phyloP scores from a whole-genome alignment of 2,329 filamentous ascomycete species.

The Aspergillus neotritici region DNA sequence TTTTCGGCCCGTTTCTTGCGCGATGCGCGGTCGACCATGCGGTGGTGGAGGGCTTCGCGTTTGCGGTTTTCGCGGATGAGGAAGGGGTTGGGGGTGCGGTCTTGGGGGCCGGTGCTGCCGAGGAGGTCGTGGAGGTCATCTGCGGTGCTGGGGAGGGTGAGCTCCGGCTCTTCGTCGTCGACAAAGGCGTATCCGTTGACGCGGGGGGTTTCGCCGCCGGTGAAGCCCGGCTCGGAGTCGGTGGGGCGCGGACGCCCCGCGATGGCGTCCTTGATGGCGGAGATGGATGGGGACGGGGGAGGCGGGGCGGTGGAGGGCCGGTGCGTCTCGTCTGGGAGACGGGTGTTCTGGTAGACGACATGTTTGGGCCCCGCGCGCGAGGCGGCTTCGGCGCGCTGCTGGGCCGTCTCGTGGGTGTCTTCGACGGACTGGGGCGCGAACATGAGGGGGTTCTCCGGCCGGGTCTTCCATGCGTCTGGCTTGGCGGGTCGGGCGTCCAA shows the following conservation, averaged over 20 bases:
- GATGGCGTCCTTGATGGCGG: slow-evolving; percentile 77
- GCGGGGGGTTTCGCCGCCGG: slow-evolving; percentile 72
- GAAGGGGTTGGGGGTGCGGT: slow-evolving; percentile 65
- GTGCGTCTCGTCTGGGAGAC: slow-evolving; percentile 53
- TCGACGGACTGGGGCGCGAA: slow-evolving; percentile 56
- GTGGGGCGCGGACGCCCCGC: slow-evolving; percentile 61
- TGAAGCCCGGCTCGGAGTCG: slow-evolving; percentile 53
- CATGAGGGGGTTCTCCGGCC: slow-evolving; percentile 80
- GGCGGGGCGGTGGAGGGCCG: slow-evolving; percentile 29
- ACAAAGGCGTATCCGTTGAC: slow-evolving; percentile 95
- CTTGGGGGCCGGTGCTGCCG: slow-evolving; percentile 34
- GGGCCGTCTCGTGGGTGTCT: slow-evolving; percentile 52
- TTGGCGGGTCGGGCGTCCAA: slow-evolving; percentile 68
- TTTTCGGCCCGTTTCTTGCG: slow-evolving; percentile 62
- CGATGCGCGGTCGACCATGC: slow-evolving; percentile 77
- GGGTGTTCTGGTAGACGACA: slow-evolving; percentile 78
- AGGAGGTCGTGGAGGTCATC: slow-evolving; percentile 32
- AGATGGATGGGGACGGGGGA: slow-evolving; percentile 75
- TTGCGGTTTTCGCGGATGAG: slow-evolving; percentile 67
- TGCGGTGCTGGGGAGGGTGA: slow-evolving; percentile 17
- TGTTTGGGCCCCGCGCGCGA: slow-evolving; percentile 71
- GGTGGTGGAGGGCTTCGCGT: slow-evolving; percentile 75
- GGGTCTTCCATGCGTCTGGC: slow-evolving; percentile 68
- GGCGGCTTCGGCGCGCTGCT: slow-evolving; percentile 61
- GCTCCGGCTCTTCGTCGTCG: slow-evolving; percentile 59